Evolutionary conservation across 371 early-diverging fungal species (phyloP).

Genomic region (Capniomyces stellatus): DNA sequence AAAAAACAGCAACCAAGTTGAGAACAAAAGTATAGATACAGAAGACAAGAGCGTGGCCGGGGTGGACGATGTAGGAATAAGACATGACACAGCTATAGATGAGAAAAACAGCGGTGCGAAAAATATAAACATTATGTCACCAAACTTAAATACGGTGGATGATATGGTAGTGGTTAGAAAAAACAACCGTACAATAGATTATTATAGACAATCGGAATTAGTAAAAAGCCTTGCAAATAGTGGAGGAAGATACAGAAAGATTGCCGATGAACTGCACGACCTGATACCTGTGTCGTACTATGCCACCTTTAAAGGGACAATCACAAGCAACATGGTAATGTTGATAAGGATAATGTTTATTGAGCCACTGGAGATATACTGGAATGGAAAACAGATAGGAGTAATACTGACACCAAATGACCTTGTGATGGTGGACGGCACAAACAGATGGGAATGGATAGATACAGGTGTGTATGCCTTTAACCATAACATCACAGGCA

Average conservation of each 20-base stretch:
- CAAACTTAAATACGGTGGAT: neutral
- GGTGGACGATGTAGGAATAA: neutral
- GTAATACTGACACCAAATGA: neutral
- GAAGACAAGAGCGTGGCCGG: neutral
- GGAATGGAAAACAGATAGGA: slow-evolving; percentile 1
- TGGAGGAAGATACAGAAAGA: neutral
- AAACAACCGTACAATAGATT: neutral
- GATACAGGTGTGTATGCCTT: neutral
- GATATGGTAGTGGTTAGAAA: neutral
- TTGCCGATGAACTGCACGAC: neutral
- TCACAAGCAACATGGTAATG: neutral
- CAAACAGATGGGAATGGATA: neutral
- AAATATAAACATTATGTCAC: neutral
- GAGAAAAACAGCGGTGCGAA: neutral
- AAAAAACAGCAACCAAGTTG: neutral
- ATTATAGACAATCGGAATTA: neutral
- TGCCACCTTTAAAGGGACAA: neutral
- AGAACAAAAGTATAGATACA: neutral
- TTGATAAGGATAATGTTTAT: neutral
- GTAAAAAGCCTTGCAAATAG: neutral
- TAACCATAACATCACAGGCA: neutral
- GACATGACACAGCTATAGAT: too few relatives aligned
- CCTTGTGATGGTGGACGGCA: neutral
- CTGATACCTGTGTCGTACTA: neutral
- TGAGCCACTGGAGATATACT: neutral